Evolutionary conservation across 352 stramenopile species (phyloP).

Genomic region (Ophiocytium majus): DNA sequence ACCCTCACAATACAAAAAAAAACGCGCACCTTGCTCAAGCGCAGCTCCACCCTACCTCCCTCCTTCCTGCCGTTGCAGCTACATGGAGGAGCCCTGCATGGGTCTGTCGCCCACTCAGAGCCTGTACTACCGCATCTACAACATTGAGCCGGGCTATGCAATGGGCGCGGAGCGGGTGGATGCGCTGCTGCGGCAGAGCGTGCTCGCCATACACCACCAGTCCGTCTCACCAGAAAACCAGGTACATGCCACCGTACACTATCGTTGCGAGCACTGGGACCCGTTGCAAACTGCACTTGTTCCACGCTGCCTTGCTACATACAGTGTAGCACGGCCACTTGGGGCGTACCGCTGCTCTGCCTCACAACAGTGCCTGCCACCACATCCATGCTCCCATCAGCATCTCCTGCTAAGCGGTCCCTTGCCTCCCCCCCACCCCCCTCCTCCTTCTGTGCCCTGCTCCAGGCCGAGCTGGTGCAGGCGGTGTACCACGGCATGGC

Average conservation of each 20-base stretch:
- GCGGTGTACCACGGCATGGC: conserved; percentile 2
- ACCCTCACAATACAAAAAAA: too few species aligned
- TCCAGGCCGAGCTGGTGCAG: conserved; percentile 14
- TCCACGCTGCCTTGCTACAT: too few species aligned
- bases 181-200: conserved; percentile 33
- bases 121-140: conserved; percentile 52
- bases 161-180: conserved; percentile 48
- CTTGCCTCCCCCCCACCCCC: neutral
- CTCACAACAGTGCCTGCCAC: too few species aligned
- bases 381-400: too few species aligned
- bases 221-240: neutral
- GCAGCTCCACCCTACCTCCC: too few species aligned
- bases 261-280: too few species aligned
- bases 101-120: conserved; percentile 11
- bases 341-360: too few species aligned
- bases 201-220: neutral
- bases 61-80: neutral
- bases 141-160: conserved; percentile 34
- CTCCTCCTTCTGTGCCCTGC: neutral
- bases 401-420: too few species aligned
- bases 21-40: too few species aligned
- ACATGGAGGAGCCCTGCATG: conserved; percentile 46
- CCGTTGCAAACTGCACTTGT: too few species aligned
- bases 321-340: too few species aligned
- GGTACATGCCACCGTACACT: too few species aligned